Evolutionary conservation across 176 grass and related monocot genomes (phyloP).

Genomic region (Poa annua): DNA sequence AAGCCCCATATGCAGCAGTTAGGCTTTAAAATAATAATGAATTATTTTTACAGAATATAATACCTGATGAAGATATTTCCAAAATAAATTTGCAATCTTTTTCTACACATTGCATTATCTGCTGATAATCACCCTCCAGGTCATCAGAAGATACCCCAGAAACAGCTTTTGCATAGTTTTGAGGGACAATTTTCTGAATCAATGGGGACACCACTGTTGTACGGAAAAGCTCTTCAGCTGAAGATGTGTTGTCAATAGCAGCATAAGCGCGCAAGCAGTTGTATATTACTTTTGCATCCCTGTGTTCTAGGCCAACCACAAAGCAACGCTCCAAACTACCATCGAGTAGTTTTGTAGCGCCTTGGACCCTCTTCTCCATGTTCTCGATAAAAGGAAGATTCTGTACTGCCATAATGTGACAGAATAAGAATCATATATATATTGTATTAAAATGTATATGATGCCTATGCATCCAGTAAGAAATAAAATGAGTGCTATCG

Average conservation of each 20-base stretch:
- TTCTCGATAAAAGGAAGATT: conserved; percentile 99
- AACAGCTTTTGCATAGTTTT: conserved; percentile 63
- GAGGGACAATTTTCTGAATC: conserved; percentile 82
- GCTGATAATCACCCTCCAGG: conserved; percentile 79
- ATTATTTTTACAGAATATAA: background rate
- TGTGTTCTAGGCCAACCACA: conserved; percentile 75
- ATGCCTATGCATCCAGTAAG: background rate
- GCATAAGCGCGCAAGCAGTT: conserved; percentile 97
- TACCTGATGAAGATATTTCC: conserved; percentile 93
- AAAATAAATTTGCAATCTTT: conserved; percentile 98
- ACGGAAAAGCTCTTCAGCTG: conserved; percentile 89
- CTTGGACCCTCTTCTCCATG: conserved; percentile 98
- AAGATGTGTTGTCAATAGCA: conserved; percentile 91
- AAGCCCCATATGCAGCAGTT: background rate
- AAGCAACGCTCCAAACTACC: conserved; percentile 85
- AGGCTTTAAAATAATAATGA: background rate
- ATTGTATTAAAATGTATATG: conserved; percentile 24
- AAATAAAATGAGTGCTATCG: conserved; percentile 27
- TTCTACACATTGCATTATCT: conserved; percentile 76
- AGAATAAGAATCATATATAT: conserved; percentile 65
- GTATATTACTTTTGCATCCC: conserved; percentile 81
- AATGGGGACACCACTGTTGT: conserved; percentile 75
- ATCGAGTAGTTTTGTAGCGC: conserved; percentile 82
- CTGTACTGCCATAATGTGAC: conserved; percentile 87
- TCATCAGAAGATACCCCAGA: conserved; percentile 63